These are phyloP conservation scores for Pontederia crassipes DNA, from an alignment of 176 grass and related monocot genomes.

Conservation along the genomic window DNA sequence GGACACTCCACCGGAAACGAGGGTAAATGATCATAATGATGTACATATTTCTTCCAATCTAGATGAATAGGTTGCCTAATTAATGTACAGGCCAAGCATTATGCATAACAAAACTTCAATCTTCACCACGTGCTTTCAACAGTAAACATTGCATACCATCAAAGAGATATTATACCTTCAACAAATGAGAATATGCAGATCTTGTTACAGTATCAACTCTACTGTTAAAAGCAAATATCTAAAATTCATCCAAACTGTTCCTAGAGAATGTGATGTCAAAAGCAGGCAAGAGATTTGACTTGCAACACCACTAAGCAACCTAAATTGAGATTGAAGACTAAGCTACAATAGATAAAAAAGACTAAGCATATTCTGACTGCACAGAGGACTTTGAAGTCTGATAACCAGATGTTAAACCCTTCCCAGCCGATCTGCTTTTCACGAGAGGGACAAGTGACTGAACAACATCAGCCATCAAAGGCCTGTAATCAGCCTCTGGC, in stretches of 20 bases:
- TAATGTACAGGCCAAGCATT: too few species aligned
- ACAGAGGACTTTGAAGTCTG: slow-evolving; percentile 26
- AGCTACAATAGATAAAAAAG: neutral
- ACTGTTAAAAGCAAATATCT: too few species aligned
- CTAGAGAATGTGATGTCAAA: neutral
- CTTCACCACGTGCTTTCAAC: too few species aligned
- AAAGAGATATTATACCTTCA: too few species aligned
- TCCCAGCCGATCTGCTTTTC: slow-evolving; percentile 45
- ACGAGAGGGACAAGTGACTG: slow-evolving; percentile 88
- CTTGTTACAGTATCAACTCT: too few species aligned
- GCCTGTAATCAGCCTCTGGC: slow-evolving; percentile 93
- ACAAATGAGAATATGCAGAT: too few species aligned
- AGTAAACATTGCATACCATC: too few species aligned
- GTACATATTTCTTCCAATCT: too few species aligned
- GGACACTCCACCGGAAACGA: too few species aligned
- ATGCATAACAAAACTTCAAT: too few species aligned
- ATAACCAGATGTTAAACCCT: slow-evolving; percentile 28
- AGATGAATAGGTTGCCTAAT: too few species aligned
- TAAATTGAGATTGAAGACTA: neutral
- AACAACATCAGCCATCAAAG: slow-evolving; percentile 93
- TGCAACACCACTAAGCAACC: neutral
- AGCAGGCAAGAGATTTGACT: neutral
- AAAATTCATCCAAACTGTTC: neutral
- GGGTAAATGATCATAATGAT: too few species aligned
- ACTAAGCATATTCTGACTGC: neutral